Evolutionary conservation across 495 filamentous ascomycete genomes (phyloP).

Genomic region (Neurospora sp.): DNA sequence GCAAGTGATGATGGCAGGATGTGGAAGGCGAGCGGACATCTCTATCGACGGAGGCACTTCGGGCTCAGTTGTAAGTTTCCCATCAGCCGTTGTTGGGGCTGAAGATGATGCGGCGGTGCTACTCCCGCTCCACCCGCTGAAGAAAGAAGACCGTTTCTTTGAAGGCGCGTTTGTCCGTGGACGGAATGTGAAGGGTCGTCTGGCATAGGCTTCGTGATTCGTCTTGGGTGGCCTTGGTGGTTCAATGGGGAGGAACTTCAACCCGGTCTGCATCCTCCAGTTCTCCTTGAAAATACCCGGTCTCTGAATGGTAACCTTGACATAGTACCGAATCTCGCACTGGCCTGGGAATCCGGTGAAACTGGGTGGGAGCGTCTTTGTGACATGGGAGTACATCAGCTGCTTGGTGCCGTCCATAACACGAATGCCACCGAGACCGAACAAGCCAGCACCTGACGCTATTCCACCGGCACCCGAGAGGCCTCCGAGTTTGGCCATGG

Average conservation of each 20-base stretch:
- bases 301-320: constrained; percentile 82
- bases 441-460: constrained; percentile 19
- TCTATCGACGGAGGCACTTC: constrained; percentile 32
- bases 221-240: constrained; percentile 59
- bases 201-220: constrained; percentile 71
- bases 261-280: constrained; percentile 46
- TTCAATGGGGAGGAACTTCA: constrained; percentile 90
- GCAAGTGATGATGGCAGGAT: constrained; percentile 82
- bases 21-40: constrained; percentile 75
- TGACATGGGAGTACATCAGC: constrained; percentile 57
- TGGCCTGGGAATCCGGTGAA: constrained; percentile 68
- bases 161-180: constrained; percentile 12
- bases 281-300: constrained; percentile 81
- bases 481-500: constrained; percentile 36
- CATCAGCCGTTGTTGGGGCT: background rate
- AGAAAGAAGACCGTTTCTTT: background rate
- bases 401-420: constrained; percentile 43
- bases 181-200: constrained; percentile 68
- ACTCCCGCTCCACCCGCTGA: background rate
- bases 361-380: constrained; percentile 78
- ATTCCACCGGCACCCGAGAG: constrained; percentile 27
- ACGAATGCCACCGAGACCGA: constrained; percentile 32
- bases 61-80: background rate
- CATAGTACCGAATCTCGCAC: constrained; percentile 85
- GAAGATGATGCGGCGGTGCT: background rate